Evolutionary conservation across 345 rosid genomes (phyloP).

Genomic region (Noccaea caerulescens): DNA sequence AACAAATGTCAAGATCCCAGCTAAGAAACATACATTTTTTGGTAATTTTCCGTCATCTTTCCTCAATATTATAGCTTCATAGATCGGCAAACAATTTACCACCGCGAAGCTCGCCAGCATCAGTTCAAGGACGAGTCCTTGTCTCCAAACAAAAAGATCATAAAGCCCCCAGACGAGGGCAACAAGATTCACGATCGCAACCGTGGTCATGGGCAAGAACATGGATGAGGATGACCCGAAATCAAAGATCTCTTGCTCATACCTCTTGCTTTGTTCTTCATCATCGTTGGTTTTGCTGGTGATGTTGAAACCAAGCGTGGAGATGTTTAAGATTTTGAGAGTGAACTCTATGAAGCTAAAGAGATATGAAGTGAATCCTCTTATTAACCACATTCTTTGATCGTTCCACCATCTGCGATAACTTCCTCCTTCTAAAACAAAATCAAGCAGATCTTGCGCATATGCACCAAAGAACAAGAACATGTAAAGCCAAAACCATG

Average conservation of each 20-base stretch:
- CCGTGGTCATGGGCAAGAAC: conserved; percentile 52
- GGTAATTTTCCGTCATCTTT: conserved; percentile 61
- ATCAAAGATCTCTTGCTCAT: conserved; percentile 60
- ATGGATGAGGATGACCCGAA: conserved; percentile 64
- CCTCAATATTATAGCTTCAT: conserved; percentile 60
- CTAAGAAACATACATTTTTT: conserved; percentile 30
- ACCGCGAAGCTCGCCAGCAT: conserved; percentile 49
- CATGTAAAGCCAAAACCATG: conserved; percentile 60
- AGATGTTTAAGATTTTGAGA: conserved; percentile 52
- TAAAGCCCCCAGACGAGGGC: conserved; percentile 49
- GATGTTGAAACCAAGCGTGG: conserved; percentile 54
- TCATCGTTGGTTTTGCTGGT: conserved; percentile 62
- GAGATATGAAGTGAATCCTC: conserved; percentile 49
- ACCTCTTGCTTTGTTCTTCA: conserved; percentile 61
- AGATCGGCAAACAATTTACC: conserved; percentile 60
- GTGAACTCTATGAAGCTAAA: conserved; percentile 55
- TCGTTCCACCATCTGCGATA: conserved; percentile 69
- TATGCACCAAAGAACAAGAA: conserved; percentile 76
- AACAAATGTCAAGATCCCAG: conserved; percentile 43
- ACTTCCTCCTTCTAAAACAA: conserved; percentile 48
- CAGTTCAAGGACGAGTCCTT: conserved; percentile 48
- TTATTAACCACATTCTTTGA: conserved; percentile 64
- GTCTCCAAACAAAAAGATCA: conserved; percentile 25
- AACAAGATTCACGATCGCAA: conserved; percentile 54
- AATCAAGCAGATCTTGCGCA: conserved; percentile 52